phyloP scores from a whole-genome alignment of 148 eudicot species.

The Rhododendron henanense region DNA sequence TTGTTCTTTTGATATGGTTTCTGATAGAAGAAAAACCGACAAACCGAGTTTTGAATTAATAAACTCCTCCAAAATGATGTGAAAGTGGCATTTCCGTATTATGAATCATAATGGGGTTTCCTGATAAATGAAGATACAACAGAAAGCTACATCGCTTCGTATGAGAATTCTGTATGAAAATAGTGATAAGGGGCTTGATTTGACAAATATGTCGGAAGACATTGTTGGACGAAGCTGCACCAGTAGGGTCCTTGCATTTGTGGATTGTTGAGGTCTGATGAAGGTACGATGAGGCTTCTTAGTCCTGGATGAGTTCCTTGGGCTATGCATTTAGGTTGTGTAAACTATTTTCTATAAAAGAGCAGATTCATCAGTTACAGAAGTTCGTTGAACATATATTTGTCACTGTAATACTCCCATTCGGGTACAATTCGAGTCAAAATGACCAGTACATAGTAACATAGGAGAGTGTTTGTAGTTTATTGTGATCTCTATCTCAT shows the following conservation, averaged over 20 bases:
- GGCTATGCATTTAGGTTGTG: conserved; percentile 2
- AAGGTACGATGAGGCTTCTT: conserved; percentile 5
- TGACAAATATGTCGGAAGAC: not conserved
- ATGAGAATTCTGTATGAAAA: not conserved
- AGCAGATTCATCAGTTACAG: not conserved
- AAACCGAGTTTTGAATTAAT: not conserved
- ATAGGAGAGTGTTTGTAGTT: no score
- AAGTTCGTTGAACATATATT: not conserved
- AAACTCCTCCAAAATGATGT: not conserved
- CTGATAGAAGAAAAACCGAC: not conserved
- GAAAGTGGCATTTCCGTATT: not conserved
- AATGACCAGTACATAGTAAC: not conserved
- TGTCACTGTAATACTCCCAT: not conserved
- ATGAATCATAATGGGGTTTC: not conserved
- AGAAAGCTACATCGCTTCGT: not conserved
- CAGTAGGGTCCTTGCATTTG: not conserved
- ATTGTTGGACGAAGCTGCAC: not conserved
- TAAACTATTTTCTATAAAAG: not conserved
- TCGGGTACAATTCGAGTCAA: not conserved
- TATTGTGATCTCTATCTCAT: not conserved
- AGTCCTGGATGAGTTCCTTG: conserved; percentile 4
- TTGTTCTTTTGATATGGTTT: not conserved
- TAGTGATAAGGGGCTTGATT: not conserved
- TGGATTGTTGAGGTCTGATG: not conserved
- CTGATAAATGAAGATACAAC: not conserved